Evolutionary conservation across 768 basidiomycete species (phyloP).

Genomic region (Amanita polypyramis): DNA sequence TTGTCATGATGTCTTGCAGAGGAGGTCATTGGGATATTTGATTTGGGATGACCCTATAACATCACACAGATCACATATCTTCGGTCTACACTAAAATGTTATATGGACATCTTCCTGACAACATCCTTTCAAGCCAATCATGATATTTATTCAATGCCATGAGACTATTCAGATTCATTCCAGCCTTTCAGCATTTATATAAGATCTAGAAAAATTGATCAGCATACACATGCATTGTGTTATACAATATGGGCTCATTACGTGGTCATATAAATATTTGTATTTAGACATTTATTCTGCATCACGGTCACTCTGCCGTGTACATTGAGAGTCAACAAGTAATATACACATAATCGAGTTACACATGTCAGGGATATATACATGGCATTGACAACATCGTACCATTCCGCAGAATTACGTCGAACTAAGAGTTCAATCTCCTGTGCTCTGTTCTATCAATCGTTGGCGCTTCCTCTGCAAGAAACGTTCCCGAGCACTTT

Average conservation of each 20-base stretch:
- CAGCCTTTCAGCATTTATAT: slow-evolving; percentile 1
- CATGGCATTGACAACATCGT: not conserved
- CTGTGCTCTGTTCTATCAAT: slow-evolving; percentile 33
- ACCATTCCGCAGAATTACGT: not conserved
- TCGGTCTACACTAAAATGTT: not conserved
- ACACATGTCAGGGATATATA: not conserved
- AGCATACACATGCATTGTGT: not conserved
- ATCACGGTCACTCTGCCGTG: not conserved
- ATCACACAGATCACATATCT: slow-evolving; percentile 1
- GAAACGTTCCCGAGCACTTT: slow-evolving; percentile 67
- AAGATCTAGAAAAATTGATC: not conserved
- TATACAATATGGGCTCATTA: slow-evolving; percentile 2
- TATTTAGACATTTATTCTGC: not conserved
- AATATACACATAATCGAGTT: too few relatives aligned
- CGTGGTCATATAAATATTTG: not conserved
- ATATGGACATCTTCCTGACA: not conserved
- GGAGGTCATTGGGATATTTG: not conserved
- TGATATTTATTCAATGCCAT: slow-evolving; percentile 1
- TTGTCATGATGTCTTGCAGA: not conserved
- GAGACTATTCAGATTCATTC: not conserved
- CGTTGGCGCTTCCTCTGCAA: slow-evolving; percentile 71
- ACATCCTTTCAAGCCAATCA: not conserved
- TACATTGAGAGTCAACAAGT: not conserved
- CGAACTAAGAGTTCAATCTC: not conserved
- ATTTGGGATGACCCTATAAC: not conserved